phyloP scores from a whole-genome alignment of 2,329 filamentous ascomycete species.

The Arthrinium phaeospermum region DNA sequence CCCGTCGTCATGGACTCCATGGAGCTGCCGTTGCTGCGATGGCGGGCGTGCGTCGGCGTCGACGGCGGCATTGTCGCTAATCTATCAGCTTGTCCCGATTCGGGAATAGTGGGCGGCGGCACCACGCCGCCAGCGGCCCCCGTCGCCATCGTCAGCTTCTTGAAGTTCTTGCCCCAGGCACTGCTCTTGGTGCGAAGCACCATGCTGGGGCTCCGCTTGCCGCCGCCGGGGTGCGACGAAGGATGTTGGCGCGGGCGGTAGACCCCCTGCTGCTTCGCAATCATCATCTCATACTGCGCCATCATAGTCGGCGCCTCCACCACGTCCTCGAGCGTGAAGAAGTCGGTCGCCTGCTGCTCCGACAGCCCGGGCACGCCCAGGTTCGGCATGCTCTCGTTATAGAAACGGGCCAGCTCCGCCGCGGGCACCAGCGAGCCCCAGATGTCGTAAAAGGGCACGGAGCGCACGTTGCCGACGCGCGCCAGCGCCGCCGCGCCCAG shows the following conservation, averaged over 20 bases:
- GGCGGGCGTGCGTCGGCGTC: background rate
- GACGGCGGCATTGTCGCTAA: background rate
- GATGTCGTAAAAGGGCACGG: slow-evolving; percentile 57
- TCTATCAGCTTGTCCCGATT: slow-evolving; percentile 17
- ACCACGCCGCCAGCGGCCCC: slow-evolving; percentile 18
- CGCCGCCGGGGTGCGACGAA: slow-evolving; percentile 21
- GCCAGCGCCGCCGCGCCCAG: slow-evolving; percentile 47
- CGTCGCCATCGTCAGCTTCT: slow-evolving; percentile 28
- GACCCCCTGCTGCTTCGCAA: slow-evolving; percentile 34
- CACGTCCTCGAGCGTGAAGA: slow-evolving; percentile 54
- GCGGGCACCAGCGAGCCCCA: slow-evolving; percentile 57
- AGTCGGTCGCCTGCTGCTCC: slow-evolving; percentile 35
- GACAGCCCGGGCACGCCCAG: slow-evolving; percentile 42
- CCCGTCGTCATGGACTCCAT: slow-evolving; percentile 38
- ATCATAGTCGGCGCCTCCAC: slow-evolving; percentile 57
- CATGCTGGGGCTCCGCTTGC: slow-evolving; percentile 30
- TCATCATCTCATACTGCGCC: slow-evolving; percentile 51
- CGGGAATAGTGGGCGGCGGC: slow-evolving; percentile 19
- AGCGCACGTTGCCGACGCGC: slow-evolving; percentile 49
- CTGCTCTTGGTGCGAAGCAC: slow-evolving; percentile 26
- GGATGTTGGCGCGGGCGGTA: background rate
- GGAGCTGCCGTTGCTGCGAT: slow-evolving; percentile 31
- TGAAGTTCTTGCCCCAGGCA: slow-evolving; percentile 33
- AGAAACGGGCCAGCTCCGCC: slow-evolving; percentile 49
- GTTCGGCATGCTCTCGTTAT: slow-evolving; percentile 49